These are phyloP conservation scores for Dalbergia cultrata DNA, from an alignment of 306 rosid species.

Conservation along the genomic window DNA sequence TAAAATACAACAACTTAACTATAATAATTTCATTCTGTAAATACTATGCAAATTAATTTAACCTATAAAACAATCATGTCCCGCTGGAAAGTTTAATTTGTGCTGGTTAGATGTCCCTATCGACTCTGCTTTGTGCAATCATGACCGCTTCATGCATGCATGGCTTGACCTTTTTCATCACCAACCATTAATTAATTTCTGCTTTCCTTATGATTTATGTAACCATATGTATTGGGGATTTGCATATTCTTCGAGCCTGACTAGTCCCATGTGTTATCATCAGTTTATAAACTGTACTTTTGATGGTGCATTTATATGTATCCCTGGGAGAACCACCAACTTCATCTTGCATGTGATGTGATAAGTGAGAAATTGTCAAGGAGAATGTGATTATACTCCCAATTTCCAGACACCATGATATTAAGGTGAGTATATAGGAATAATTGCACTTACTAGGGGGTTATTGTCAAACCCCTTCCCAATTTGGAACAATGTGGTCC, in stretches of 20 bases:
- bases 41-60: no score
- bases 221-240: no score
- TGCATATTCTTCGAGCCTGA: no score
- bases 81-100: no score
- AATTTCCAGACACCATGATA: constrained; percentile 40
- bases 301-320: background rate
- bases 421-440: constrained; percentile 34
- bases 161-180: background rate
- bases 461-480: constrained; percentile 46
- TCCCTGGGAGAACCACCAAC: background rate
- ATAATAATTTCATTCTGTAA: no score
- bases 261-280: background rate
- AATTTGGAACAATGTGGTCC: constrained; percentile 52
- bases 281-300: background rate
- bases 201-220: no score
- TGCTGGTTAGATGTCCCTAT: no score
- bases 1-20: no score
- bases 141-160: background rate
- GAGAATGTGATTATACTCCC: constrained; percentile 40
- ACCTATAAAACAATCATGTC: no score
- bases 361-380: constrained; percentile 38
- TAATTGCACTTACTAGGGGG: constrained; percentile 42
- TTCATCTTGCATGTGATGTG: background rate
- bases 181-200: background rate
- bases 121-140: no score